Evolutionary conservation across 2,329 filamentous ascomycete species (phyloP), one percentile per base, ranked within the genome.

Genomic region (Diaporthe longicolla): DNA sequence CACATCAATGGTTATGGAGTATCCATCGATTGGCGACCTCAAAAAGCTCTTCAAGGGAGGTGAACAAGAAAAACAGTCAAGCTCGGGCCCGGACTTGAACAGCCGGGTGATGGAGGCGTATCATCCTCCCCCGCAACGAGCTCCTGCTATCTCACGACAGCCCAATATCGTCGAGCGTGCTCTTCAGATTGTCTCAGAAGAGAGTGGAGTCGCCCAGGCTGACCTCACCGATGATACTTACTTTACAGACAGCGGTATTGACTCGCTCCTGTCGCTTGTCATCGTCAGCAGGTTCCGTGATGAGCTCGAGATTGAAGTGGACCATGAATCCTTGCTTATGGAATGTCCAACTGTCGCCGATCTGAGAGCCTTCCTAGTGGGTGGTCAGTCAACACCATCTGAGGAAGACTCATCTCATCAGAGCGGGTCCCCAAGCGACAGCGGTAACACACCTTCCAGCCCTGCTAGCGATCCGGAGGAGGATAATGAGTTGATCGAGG

Each of bases 241-340:
- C 63, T 90, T 91, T 78, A 81, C 84, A 3, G 89, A 91, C 76
- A 83, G 90, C 5, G 90, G 90, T n/a, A 87, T 91, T 17, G 90
- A 92, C 78, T 91, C 89, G 2, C 84, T 92, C 17, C 88, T 92
- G 82, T 86, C 88, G 0, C 82, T 92, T n/a, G 89, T 88, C 5
- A 88, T 92, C 59, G 85, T 85, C 29, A 88, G 87, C 26, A 85
- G 88, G 24, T 85, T 92, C 66, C 86, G 88, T 11, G 89, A 91
- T 74, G 89, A 91, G 52, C 81, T 91, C 2, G 88, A 89, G 37
- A 79, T 91, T 9, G 85, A 90, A 58, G 79, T 91, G 4, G 82
- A 86, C 76, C 87, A 87, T 3, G 84, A 88, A 61, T 85, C 87
- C 0, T 89, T 91, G 76, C 84, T 88, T 24, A 88, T 90, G 57